These are phyloP conservation scores for Venturia carpophila DNA, from an alignment of 2,329 filamentous ascomycete species.

Conservation along the genomic window DNA sequence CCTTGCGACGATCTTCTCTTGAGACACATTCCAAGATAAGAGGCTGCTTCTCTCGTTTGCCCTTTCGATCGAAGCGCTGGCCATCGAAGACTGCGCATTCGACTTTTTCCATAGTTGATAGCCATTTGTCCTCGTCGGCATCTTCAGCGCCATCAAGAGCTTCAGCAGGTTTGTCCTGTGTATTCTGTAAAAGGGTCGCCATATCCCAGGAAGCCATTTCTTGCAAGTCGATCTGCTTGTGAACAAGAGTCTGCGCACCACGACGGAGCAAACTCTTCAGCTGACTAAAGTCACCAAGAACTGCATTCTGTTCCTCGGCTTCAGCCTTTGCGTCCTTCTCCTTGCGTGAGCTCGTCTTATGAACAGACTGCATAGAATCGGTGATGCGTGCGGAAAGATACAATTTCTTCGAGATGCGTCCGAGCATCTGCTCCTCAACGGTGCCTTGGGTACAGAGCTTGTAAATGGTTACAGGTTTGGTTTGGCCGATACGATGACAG, in stretches of 20 bases:
- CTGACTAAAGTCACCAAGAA: constrained; percentile 44
- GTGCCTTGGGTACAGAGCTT: constrained; percentile 50
- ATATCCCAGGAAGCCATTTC: constrained; percentile 54
- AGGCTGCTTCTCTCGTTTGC: constrained; percentile 25
- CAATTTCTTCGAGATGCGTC: constrained; percentile 52
- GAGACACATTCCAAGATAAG: constrained; percentile 34
- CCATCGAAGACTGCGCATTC: constrained; percentile 52
- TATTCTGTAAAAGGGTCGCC: constrained; percentile 46
- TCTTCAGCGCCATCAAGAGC: constrained; percentile 27
- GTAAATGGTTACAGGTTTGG: constrained; percentile 46
- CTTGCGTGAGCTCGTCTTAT: constrained; percentile 30
- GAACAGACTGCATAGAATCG: constrained; percentile 49
- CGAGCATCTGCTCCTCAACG: constrained; percentile 52
- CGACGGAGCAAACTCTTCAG: constrained; percentile 48
- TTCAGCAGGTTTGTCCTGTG: constrained; percentile 41
- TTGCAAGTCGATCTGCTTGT: constrained; percentile 45
- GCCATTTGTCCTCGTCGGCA: constrained; percentile 47
- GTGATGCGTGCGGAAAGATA: constrained; percentile 55
- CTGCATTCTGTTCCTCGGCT: constrained; percentile 39
- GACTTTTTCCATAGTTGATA: constrained; percentile 49
- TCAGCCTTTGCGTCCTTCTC: constrained; percentile 22
- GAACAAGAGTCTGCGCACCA: constrained; percentile 46
- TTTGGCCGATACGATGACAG: constrained; percentile 49
- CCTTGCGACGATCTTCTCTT: constrained; percentile 43
- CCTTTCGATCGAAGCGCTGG: constrained; percentile 40